Base-by-base conservation (phyloP, 202 grass and related monocot species). In the Schoenoplectus tabernaemontani region DNA sequence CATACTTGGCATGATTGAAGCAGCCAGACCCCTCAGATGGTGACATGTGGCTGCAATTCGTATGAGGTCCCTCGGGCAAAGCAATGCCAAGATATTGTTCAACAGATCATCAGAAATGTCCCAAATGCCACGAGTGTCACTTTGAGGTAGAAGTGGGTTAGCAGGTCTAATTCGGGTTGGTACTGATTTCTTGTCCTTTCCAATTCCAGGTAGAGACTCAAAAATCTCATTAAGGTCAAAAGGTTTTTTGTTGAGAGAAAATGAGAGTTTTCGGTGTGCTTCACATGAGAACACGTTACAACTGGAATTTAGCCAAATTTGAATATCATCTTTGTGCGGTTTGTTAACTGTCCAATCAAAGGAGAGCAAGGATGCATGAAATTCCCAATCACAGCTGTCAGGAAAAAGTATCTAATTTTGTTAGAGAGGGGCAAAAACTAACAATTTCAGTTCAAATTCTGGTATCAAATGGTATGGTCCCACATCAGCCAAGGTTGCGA, bases 141-240 rank as follows among this genome's bases (percentile, higher is more conserved):
- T 50, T 47, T 67, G 36, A 33, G 24, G 79, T 82, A 41, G 17
- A 53, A 64, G 48, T 53, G 66, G 22, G 33, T 83, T 78, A 68
- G 86, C 84, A 44, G 95, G 89, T 73, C 30, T 83, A 76, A 92
- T 83, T 85, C 84, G 91, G 84, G 64, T 84, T 50, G 76, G 59
- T 38, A 77, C 57, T 58, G 78, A 77, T 82, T 83, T 87, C 74
- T 83, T 92, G 51, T 89, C 95, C 54, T 81, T 79, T 38, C 59
- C 89, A 77, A 98, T 82, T 82, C 86, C 80, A 56, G 95, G 95
- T 34, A 98, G 89, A 47, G 57, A 85, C 84, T 94, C 87, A 54
- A 98, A 98, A 64, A 98, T 92, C 87, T 92, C 89, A 62, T 94
- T 90, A 84, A 98, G 83, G 64, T 98, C 95, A 84, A 92, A 98